Conservation (phyloP, 1,139 yeast genomes). For the Petasospora rhodanensis region DNA sequence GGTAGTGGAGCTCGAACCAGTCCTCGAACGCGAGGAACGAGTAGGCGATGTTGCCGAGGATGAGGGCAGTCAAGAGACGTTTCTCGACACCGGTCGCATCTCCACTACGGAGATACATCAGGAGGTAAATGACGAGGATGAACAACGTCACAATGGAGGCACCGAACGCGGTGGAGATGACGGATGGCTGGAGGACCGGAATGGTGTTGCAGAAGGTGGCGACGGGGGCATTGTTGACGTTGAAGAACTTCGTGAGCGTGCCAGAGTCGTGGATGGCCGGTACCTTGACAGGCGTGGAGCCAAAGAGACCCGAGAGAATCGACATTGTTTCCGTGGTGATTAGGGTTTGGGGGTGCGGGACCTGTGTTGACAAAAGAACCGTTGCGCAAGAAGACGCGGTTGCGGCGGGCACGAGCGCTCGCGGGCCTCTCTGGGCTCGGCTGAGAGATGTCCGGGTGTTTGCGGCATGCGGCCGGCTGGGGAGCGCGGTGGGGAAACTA, state of each 20-base stretch:
- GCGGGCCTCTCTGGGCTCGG: too few relatives aligned
- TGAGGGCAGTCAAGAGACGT: conserved; percentile 19
- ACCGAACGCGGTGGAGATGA: conserved; percentile 24
- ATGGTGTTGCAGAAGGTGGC: conserved; percentile 19
- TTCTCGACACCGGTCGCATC: conserved; percentile 19
- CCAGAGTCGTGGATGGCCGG: neutral
- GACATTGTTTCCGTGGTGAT: conserved; percentile 1
- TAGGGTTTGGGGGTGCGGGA: neutral
- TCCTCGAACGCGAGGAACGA: conserved; percentile 18
- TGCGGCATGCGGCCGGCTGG: neutral
- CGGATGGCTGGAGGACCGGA: conserved; percentile 23
- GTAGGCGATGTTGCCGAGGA: conserved; percentile 19
- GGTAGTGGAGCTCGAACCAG: conserved; percentile 22
- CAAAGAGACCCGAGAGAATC: conserved; percentile 5
- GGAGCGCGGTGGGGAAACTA: neutral
- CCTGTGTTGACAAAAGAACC: neutral
- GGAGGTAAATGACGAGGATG: conserved; percentile 12
- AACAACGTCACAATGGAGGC: conserved; percentile 15
- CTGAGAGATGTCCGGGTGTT: conserved; percentile 1
- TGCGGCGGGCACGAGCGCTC: too few relatives aligned
- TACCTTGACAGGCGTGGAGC: conserved; percentile 4
- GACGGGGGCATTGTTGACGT: conserved; percentile 24
- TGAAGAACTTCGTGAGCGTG: conserved; percentile 15
- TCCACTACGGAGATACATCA: conserved; percentile 8
- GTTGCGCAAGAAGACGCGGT: too few relatives aligned